phyloP scores from a whole-genome alignment of 805 yeast species.

The Candida boleticola region DNA sequence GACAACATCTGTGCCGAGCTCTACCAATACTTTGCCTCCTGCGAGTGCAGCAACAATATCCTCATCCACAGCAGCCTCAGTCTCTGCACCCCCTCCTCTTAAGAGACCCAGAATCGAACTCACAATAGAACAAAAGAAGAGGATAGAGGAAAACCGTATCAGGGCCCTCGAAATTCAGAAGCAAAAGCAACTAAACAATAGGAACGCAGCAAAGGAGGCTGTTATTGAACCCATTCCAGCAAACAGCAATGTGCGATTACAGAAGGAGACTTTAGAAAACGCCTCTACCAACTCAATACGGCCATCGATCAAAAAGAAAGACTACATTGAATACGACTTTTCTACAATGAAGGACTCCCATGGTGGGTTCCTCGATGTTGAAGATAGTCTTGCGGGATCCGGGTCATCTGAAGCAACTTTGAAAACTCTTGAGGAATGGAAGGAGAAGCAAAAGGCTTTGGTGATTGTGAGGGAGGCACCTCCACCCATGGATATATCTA shows the following conservation, averaged over 20 bases:
- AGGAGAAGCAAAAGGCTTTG: slow-evolving; percentile 42
- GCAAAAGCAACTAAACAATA: slow-evolving; percentile 29
- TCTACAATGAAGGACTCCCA: slow-evolving; percentile 84
- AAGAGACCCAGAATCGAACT: slow-evolving; percentile 28
- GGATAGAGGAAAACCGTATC: slow-evolving; percentile 52
- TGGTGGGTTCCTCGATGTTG: slow-evolving; percentile 73
- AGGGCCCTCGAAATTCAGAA: slow-evolving; percentile 49
- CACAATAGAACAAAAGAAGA: slow-evolving; percentile 48
- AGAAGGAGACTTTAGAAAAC: slow-evolving; percentile 5
- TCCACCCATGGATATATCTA: slow-evolving; percentile 69
- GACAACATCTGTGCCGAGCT: too few species aligned
- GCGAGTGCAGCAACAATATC: not conserved
- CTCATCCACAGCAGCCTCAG: slow-evolving; percentile 1
- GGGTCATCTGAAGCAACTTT: slow-evolving; percentile 17
- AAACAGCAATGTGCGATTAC: not conserved
- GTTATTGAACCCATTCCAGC: not conserved
- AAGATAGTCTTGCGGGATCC: slow-evolving; percentile 12
- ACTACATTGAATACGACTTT: slow-evolving; percentile 82
- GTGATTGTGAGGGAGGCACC: slow-evolving; percentile 50
- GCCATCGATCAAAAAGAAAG: slow-evolving; percentile 49
- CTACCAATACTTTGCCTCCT: not conserved
- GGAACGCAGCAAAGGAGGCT: slow-evolving; percentile 30
- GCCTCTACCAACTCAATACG: slow-evolving; percentile 5
- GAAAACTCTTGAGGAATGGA: slow-evolving; percentile 44
- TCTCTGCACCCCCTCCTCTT: slow-evolving; percentile 4